Evolutionary conservation across 75 land plant genomes (phyloP).

Genomic region (Larix kaempferi): DNA sequence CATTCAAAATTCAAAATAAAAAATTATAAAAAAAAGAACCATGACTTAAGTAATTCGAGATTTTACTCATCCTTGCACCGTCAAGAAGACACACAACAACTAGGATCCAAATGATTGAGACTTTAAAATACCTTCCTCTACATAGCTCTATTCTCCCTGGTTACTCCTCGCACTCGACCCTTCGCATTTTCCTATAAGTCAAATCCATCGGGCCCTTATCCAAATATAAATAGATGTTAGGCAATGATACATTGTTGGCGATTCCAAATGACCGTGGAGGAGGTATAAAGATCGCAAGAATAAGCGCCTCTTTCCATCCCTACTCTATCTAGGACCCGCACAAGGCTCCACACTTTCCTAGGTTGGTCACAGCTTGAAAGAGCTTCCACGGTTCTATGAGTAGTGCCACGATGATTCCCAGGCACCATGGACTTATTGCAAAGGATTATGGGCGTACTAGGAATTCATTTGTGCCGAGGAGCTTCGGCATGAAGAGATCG

Average conservation of each 20-base stretch:
- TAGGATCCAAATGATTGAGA: too few species aligned
- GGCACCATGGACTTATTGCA: neutral
- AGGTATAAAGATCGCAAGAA: neutral
- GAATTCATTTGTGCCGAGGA: neutral
- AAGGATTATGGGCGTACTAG: conserved; percentile 6
- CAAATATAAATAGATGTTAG: too few species aligned
- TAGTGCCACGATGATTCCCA: neutral
- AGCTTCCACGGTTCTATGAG: conserved; percentile 5
- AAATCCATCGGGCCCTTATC: neutral
- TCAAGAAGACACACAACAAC: too few species aligned
- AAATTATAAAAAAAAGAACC: too few species aligned
- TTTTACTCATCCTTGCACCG: too few species aligned
- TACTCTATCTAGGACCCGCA: neutral
- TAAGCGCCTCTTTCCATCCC: neutral
- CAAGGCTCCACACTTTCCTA: neutral
- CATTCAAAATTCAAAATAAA: too few species aligned
- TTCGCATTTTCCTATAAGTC: conserved; percentile 1
- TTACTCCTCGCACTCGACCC: neutral
- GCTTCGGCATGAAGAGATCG: conserved; percentile 6
- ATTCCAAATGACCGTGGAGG: neutral
- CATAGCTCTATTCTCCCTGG: too few species aligned
- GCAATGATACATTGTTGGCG: too few species aligned
- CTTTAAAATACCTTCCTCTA: too few species aligned
- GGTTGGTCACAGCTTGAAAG: neutral
- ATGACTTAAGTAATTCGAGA: too few species aligned